These are phyloP conservation scores for Oryza punctata DNA, from an alignment of 176 grass and related monocot genomes.

Conservation along the genomic window DNA sequence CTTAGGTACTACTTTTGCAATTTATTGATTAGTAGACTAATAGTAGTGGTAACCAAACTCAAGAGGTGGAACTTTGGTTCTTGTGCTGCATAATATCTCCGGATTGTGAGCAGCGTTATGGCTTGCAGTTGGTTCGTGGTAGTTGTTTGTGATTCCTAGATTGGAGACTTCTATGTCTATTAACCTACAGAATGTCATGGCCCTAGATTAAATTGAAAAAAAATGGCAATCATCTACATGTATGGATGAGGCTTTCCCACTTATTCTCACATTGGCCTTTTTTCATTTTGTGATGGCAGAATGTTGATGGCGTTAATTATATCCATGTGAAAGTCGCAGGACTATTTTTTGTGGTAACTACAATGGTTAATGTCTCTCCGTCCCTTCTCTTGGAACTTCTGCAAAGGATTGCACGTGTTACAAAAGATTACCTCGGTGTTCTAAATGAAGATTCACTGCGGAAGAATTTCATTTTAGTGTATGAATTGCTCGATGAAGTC, in stretches of 20 bases:
- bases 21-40: background rate
- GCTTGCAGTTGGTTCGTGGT: background rate
- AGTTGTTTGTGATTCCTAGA: background rate
- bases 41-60: background rate
- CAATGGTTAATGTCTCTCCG: slow-evolving; percentile 91
- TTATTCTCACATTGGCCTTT: slow-evolving; percentile 1
- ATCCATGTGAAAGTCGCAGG: slow-evolving; percentile 95
- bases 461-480: slow-evolving; percentile 96
- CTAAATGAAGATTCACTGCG: slow-evolving; percentile 93
- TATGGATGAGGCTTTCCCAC: slow-evolving; percentile 15
- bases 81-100: background rate
- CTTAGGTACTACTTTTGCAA: background rate
- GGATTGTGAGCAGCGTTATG: background rate
- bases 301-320: slow-evolving; percentile 98
- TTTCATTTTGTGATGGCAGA: slow-evolving; percentile 53
- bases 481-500: slow-evolving; percentile 98
- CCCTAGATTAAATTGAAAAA: slow-evolving; percentile 14
- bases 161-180: background rate
- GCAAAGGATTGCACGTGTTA: slow-evolving; percentile 98
- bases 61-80: background rate
- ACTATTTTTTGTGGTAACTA: slow-evolving; percentile 96
- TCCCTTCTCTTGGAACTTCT: slow-evolving; percentile 96
- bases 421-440: slow-evolving; percentile 91
- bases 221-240: background rate
- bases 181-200: background rate